A percentile compares a stretch with the other conserved stretches of the same genome.
Conservation (phyloP, 169 alveolate species). For the Cryptosporidium bovis region DNA sequence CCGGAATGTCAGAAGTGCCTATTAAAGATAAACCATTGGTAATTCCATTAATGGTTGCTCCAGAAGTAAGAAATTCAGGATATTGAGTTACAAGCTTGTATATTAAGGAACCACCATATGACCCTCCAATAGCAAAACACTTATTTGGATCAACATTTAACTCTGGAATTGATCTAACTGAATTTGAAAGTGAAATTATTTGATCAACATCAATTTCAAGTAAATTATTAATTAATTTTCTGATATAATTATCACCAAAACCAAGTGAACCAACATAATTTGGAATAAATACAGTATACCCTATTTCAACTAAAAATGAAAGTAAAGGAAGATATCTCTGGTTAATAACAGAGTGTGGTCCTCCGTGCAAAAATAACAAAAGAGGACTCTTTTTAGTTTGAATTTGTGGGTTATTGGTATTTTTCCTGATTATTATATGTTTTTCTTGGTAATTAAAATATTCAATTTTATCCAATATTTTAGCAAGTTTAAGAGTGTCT, state of each 20-base stretch:
- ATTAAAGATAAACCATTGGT: constrained; percentile 30
- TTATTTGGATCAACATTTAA: constrained; percentile 9
- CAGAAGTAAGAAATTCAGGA: constrained; percentile 29
- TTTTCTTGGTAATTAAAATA: constrained; percentile 26
- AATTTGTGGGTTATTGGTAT: too few relatives aligned
- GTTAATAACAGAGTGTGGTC: constrained; percentile 36
- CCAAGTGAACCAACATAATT: constrained; percentile 54
- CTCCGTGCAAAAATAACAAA: constrained; percentile 42
- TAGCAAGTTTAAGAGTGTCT: constrained; percentile 13
- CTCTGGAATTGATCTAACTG: constrained; percentile 9
- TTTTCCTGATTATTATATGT: constrained; percentile 22
- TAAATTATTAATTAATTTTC: neutral
- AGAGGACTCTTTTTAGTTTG: constrained; percentile 20
- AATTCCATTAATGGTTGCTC: constrained; percentile 29
- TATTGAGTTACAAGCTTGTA: neutral
- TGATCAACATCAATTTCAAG: constrained; percentile 32
- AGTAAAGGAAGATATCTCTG: neutral
- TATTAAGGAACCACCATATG: constrained; percentile 60
- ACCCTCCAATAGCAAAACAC: constrained; percentile 70
- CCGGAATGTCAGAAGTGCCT: constrained; percentile 53
- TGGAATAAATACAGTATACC: constrained; percentile 45
- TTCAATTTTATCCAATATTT: neutral
- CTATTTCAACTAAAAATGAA: constrained; percentile 27
- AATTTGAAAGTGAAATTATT: constrained; percentile 1
- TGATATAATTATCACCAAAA: constrained; percentile 53